Percentiles rank a stretch among this genome's conserved stretches.
These are phyloP conservation scores for Calonectria crousiana DNA, from an alignment of 2,329 filamentous ascomycete species.

Conservation along the genomic window DNA sequence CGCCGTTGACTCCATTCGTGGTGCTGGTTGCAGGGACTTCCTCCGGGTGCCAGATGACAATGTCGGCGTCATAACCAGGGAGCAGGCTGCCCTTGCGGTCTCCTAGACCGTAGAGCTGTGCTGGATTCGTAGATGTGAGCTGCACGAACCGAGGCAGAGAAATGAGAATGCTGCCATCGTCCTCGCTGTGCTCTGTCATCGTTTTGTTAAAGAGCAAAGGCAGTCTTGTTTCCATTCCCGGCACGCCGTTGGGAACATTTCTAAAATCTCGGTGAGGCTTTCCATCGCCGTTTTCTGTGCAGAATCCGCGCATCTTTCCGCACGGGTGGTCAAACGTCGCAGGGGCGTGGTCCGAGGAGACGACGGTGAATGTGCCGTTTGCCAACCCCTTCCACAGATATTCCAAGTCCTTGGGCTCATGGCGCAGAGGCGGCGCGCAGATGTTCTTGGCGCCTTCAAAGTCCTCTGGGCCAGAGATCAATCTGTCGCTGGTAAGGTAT, in stretches of 20 bases:
- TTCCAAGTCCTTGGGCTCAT: conserved; percentile 57
- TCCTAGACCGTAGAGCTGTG: conserved; percentile 25
- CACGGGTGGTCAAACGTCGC: conserved; percentile 9
- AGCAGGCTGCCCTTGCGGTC: conserved; percentile 46
- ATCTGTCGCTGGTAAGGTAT: conserved; percentile 59
- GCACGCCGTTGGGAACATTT: conserved; percentile 69
- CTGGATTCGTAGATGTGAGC: conserved; percentile 20
- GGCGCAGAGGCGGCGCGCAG: conserved; percentile 62
- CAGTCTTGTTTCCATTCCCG: conserved; percentile 65
- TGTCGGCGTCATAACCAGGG: conserved; percentile 67
- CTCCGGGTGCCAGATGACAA: conserved; percentile 68
- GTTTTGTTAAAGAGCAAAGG: conserved; percentile 6
- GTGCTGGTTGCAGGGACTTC: neutral
- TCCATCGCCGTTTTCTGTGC: conserved; percentile 43
- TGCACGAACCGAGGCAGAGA: conserved; percentile 38
- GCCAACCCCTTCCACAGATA: conserved; percentile 63
- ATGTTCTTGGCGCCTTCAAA: conserved; percentile 69
- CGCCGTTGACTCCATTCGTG: neutral
- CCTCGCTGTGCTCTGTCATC: neutral
- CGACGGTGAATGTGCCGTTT: conserved; percentile 65
- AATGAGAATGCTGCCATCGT: conserved; percentile 16
- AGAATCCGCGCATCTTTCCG: conserved; percentile 59
- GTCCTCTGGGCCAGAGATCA: conserved; percentile 57
- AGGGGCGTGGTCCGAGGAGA: conserved; percentile 51
- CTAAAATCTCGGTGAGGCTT: conserved; percentile 62